Evolutionary conservation across 2,329 filamentous ascomycete species (phyloP).

Genomic region (Alternaria novae-zelandiae): DNA sequence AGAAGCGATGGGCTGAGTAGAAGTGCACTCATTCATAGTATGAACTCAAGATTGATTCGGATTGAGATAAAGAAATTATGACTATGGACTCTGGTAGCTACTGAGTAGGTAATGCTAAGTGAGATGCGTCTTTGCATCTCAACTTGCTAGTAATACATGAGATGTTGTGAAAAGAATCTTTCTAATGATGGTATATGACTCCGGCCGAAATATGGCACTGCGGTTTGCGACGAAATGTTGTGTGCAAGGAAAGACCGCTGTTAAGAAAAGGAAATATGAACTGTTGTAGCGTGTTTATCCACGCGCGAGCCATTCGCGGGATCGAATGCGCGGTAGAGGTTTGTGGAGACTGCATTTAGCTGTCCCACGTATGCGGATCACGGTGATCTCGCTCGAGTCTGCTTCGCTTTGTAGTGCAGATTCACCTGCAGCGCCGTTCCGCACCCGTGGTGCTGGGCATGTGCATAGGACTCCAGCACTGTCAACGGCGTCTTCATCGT

Average conservation of each 20-base stretch:
- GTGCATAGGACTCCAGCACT: not conserved
- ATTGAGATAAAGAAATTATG: not conserved
- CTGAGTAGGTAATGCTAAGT: not conserved
- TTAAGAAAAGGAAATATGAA: not conserved
- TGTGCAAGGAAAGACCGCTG: not conserved
- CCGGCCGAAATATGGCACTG: not conserved
- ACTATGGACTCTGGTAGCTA: not conserved
- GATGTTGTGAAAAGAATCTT: not conserved
- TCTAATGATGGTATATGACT: slow-evolving; percentile 2
- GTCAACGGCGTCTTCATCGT: not conserved
- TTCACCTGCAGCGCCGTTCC: not conserved
- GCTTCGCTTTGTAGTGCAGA: not conserved
- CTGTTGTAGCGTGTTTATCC: not conserved
- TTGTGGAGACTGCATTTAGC: not conserved
- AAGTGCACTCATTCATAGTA: not conserved
- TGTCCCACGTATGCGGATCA: not conserved
- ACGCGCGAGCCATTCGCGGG: not conserved
- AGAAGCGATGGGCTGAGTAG: slow-evolving; percentile 18
- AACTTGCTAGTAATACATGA: not conserved
- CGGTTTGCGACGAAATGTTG: not conserved
- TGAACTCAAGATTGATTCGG: not conserved
- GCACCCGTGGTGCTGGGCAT: not conserved
- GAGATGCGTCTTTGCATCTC: not conserved
- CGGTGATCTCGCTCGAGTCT: slow-evolving; percentile 2
- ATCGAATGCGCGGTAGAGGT: not conserved